Conservation (phyloP, 2,329 filamentous ascomycete genomes). For the Neurospora sp. region DNA sequence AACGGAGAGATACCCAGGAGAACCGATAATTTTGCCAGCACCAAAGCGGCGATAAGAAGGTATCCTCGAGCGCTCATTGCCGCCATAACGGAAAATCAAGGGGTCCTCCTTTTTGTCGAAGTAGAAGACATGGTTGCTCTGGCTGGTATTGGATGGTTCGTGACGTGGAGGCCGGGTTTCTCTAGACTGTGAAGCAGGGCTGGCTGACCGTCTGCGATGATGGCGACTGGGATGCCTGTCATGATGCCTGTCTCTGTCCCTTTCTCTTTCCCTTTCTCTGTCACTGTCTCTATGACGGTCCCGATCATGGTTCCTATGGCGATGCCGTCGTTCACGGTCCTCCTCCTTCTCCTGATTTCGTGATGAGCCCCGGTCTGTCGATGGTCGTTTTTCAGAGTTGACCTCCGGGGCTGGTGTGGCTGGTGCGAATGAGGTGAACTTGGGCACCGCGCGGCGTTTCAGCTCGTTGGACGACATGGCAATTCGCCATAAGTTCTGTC, state of each 20-base stretch:
- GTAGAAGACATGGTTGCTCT: conserved; percentile 35
- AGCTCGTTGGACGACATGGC: conserved; percentile 14
- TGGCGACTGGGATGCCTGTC: conserved; percentile 1
- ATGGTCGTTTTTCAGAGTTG: background rate
- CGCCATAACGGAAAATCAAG: conserved; percentile 64
- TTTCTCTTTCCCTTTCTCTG: background rate
- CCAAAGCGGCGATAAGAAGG: conserved; percentile 63
- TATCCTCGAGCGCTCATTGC: conserved; percentile 59
- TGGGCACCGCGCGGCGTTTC: conserved; percentile 20
- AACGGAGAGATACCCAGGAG: conserved; percentile 49
- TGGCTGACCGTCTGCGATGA: background rate
- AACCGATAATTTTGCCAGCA: conserved; percentile 60
- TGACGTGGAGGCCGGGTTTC: background rate
- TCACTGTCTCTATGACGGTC: background rate
- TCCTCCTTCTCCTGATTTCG: background rate
- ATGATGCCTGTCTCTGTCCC: background rate
- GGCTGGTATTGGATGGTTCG: too few relatives aligned
- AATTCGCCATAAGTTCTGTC: background rate
- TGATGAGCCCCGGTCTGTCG: background rate
- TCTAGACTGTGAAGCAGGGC: background rate
- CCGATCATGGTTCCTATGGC: background rate
- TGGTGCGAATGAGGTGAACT: conserved; percentile 22
- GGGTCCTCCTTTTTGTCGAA: conserved; percentile 69
- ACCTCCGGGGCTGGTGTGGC: conserved; percentile 4
- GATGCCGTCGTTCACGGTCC: background rate